A percentile compares a stretch with the other conserved stretches of the same genome.
Evolutionary conservation across 2,329 filamentous ascomycete species (phyloP).

Genomic region (Neonectria faginata): DNA sequence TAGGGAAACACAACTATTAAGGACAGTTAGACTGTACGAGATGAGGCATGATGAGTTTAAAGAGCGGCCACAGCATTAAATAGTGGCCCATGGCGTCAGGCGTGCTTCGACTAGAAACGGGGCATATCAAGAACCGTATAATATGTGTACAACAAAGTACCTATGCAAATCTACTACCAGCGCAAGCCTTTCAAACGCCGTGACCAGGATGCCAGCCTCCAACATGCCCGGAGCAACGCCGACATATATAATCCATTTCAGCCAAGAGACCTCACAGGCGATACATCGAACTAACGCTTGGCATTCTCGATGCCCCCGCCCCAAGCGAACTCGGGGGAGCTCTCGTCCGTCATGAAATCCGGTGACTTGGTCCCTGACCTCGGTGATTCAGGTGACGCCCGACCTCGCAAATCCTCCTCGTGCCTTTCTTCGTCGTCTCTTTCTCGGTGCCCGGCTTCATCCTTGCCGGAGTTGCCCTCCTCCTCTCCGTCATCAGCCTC

Average conservation of each 20-base stretch:
- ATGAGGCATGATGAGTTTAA: slow-evolving; percentile 39
- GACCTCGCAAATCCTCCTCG: slow-evolving; percentile 35
- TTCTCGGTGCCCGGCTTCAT: slow-evolving; percentile 22
- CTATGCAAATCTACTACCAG: slow-evolving; percentile 42
- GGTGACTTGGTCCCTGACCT: slow-evolving; percentile 40
- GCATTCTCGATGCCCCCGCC: slow-evolving; percentile 30
- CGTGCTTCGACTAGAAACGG: slow-evolving; percentile 39
- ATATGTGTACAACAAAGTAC: slow-evolving; percentile 42
- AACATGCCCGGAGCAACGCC: slow-evolving; percentile 39
- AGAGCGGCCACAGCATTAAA: slow-evolving; percentile 23
- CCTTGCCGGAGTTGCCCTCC: slow-evolving; percentile 13
- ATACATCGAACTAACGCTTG: slow-evolving; percentile 14
- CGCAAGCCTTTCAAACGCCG: slow-evolving; percentile 24
- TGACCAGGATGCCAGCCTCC: slow-evolving; percentile 36
- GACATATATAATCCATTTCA: slow-evolving; percentile 29
- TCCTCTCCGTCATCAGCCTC: slow-evolving; percentile 34
- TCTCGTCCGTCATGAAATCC: slow-evolving; percentile 45
- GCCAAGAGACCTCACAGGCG: slow-evolving; percentile 1
- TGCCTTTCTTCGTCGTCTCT: slow-evolving; percentile 6
- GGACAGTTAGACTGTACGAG: slow-evolving; percentile 40
- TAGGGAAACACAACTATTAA: slow-evolving; percentile 5
- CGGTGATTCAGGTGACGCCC: slow-evolving; percentile 31
- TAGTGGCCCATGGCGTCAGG: slow-evolving; percentile 44
- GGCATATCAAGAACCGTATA: slow-evolving; percentile 35
- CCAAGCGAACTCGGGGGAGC: slow-evolving; percentile 44